Evolutionary conservation across 148 eudicot species (phyloP).

Genomic region (Polygonum maritimum): DNA sequence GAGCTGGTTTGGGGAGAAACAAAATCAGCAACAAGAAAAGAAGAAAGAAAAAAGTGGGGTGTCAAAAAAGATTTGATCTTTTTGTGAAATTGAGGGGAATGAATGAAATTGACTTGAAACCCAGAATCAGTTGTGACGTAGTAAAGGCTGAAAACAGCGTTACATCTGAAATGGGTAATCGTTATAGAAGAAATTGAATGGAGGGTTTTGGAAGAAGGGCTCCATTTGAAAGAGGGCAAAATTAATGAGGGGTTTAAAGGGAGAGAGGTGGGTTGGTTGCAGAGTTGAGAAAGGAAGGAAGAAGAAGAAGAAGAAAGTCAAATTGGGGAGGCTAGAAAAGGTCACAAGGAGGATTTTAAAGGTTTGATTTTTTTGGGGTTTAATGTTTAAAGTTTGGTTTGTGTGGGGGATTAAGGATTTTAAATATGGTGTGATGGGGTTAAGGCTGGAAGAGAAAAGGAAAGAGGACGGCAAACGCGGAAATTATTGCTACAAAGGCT

Average conservation of each 20-base stretch:
- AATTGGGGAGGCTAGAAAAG: background rate
- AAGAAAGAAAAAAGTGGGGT: background rate
- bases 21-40: too few species aligned
- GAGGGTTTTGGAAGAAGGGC: background rate
- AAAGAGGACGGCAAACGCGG: slow-evolving; percentile 29
- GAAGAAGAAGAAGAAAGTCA: slow-evolving; percentile 9
- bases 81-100: background rate
- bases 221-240: background rate
- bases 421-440: background rate
- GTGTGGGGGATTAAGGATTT: background rate
- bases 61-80: background rate
- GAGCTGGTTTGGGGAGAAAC: background rate
- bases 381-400: background rate
- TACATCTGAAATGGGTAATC: background rate
- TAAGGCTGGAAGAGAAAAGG: slow-evolving; percentile 2
- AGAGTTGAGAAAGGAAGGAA: background rate
- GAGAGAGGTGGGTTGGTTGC: background rate
- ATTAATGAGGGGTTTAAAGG: background rate
- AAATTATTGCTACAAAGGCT: slow-evolving; percentile 47
- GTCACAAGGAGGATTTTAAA: background rate
- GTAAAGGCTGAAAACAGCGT: background rate
- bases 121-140: background rate
- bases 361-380: background rate
- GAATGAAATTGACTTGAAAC: background rate
- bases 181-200: background rate